Conservation (phyloP, 306 rosid genomes). For the Citrullus amarus region DNA sequence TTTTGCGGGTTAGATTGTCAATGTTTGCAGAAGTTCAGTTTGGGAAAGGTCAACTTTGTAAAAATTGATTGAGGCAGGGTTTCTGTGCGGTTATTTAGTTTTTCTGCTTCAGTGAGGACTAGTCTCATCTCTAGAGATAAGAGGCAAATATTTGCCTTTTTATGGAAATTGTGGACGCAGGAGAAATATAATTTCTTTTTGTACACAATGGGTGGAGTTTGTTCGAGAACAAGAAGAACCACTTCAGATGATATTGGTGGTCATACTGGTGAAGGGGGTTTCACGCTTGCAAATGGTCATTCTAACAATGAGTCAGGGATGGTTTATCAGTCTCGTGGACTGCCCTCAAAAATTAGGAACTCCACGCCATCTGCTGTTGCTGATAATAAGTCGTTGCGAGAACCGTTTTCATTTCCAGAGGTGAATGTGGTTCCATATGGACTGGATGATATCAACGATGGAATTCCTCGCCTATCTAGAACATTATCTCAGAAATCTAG, state of each 20-base stretch:
- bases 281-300: constrained; percentile 55
- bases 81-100: constrained; percentile 1
- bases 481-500: constrained; percentile 57
- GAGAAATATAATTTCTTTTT: constrained; percentile 19
- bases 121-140: neutral
- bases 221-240: constrained; percentile 68
- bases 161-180: constrained; percentile 33
- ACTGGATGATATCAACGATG: constrained; percentile 63
- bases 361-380: constrained; percentile 29
- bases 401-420: constrained; percentile 47
- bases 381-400: constrained; percentile 50
- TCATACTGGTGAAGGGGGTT: constrained; percentile 41
- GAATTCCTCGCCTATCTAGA: constrained; percentile 80
- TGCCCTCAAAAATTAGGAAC: constrained; percentile 30
- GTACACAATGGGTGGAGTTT: constrained; percentile 74
- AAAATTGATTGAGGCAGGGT: constrained; percentile 6
- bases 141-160: constrained; percentile 18
- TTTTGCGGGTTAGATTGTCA: neutral
- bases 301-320: constrained; percentile 26
- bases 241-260: constrained; percentile 39
- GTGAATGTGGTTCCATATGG: constrained; percentile 36
- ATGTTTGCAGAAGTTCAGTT: neutral
- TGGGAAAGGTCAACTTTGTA: neutral
- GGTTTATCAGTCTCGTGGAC: constrained; percentile 29
- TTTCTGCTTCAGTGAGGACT: neutral